Evolutionary conservation across 352 stramenopile genomes (phyloP), one percentile per base, ranked within the genome.

Genomic region (Phytophthora kernoviae): DNA sequence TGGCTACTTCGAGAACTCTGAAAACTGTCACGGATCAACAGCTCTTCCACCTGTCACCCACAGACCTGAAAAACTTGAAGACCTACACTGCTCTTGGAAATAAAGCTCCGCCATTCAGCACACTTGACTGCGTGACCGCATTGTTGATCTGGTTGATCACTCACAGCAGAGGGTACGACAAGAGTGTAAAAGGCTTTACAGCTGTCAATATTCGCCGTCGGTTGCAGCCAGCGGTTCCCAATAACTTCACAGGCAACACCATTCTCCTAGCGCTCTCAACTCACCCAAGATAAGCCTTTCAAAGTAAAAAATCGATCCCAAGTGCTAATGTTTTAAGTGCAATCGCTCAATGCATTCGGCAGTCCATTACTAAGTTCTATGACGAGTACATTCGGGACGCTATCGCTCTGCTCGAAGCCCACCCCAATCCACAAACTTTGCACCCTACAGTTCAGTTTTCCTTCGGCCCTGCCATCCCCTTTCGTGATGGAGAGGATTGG

Each of bases 321-420:
- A 45, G 52, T 17, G 18, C 41, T 5, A 18, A 9, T 18, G 36
- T 24, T 9, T 52, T 59, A 41, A 20, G 43, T 27, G 1, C 18
- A 30, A 34, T 59, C 5, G 52, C 40, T 17, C 52, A 24, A 12
- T 41, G 30, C 15, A 30, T 59, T 26, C 52, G 52, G 10, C 26
- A 45, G 12, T 52, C 52, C 17, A 45, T 59, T 30, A 6, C 39
- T 30, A 45, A 59, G 18, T 49, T 55, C 18, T 9, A 54, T 43
- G 47, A 65, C 26, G 34, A 12, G 17, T 65, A 48, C 57, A 40
- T 65, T 34, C 22, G 41, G 1, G 49, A 65, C 34, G 30, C 49
- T 24, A 48, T 61, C 5, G 37, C 36, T 11, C 43, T 65, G 2
- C 27, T 65, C n/a, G 49, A 40, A 11, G 37, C 40, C 1, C 50